These are phyloP conservation scores for Amylocystis lapponica DNA, from an alignment of 768 basidiomycete genomes.

Conservation along the genomic window DNA sequence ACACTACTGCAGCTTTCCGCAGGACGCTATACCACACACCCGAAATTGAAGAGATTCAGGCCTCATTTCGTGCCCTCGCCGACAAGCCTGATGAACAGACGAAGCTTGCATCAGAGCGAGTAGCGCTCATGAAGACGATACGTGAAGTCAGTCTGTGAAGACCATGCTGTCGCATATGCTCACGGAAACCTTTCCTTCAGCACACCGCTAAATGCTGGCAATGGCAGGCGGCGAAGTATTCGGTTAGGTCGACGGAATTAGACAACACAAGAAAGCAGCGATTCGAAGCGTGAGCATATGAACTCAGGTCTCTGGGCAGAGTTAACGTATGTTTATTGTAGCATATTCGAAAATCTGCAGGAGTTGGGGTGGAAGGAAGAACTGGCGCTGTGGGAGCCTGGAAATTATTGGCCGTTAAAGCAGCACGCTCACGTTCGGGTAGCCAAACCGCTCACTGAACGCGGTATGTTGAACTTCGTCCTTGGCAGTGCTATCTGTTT, in stretches of 20 bases:
- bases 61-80: not conserved
- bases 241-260: not conserved
- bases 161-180: not conserved
- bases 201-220: not conserved
- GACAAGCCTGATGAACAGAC: no score
- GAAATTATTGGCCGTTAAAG: not conserved
- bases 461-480: no score
- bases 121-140: not conserved
- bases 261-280: slow-evolving; percentile 1
- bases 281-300: not conserved
- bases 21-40: no score
- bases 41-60: no score
- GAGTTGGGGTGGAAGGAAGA: slow-evolving; percentile 9
- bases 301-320: not conserved
- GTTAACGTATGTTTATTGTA: not conserved
- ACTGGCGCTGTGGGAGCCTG: not conserved
- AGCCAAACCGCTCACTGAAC: slow-evolving; percentile 9
- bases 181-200: not conserved
- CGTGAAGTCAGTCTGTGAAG: not conserved
- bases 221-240: not conserved
- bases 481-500: no score
- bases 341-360: slow-evolving; percentile 3
- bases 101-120: not conserved
- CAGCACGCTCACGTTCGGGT: slow-evolving; percentile 4
- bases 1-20: no score